phyloP scores from a whole-genome alignment of 148 eudicot genomes.

The Rhododendron mucronatum region DNA sequence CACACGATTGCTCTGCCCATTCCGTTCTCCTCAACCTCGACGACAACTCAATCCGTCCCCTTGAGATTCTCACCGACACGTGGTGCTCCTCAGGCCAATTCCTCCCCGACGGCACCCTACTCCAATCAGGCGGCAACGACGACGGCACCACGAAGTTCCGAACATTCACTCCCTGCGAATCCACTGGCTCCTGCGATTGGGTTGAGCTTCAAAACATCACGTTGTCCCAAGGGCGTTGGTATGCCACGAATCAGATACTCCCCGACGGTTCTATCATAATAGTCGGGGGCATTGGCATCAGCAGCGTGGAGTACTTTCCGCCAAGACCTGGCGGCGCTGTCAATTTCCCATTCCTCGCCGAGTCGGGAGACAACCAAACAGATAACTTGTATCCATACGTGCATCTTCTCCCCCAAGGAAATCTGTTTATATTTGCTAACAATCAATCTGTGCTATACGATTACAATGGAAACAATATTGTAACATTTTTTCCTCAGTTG shows the following conservation, averaged over 20 bases:
- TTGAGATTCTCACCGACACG: conserved; percentile 79
- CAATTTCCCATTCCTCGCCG: conserved; percentile 51
- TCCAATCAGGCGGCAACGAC: conserved; percentile 77
- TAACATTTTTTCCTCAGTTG: conserved; percentile 45
- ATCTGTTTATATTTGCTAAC: conserved; percentile 77
- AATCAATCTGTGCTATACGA: conserved; percentile 64
- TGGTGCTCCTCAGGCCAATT: conserved; percentile 99
- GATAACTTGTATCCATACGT: conserved; percentile 89
- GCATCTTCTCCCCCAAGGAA: conserved; percentile 70
- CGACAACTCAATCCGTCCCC: conserved; percentile 55
- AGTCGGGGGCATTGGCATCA: conserved; percentile 43
- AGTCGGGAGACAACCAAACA: conserved; percentile 55
- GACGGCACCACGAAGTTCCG: conserved; percentile 59
- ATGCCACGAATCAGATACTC: conserved; percentile 75
- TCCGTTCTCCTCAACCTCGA: conserved; percentile 59
- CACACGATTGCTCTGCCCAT: conserved; percentile 75
- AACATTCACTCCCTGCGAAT: conserved; percentile 50
- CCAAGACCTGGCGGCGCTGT: conserved; percentile 41
- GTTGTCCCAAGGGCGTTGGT: conserved; percentile 68
- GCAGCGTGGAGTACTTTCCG: conserved; percentile 56
- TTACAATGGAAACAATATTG: conserved; percentile 23
- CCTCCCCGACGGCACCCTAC: conserved; percentile 81
- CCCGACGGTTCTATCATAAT: conserved; percentile 70
- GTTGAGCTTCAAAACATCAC: conserved; percentile 47
- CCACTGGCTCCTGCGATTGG: conserved; percentile 62